Evolutionary conservation across 176 grass and related monocot genomes (phyloP), one percentile per base, ranked within the genome.

Genomic region (Aegilops sharonensis): DNA sequence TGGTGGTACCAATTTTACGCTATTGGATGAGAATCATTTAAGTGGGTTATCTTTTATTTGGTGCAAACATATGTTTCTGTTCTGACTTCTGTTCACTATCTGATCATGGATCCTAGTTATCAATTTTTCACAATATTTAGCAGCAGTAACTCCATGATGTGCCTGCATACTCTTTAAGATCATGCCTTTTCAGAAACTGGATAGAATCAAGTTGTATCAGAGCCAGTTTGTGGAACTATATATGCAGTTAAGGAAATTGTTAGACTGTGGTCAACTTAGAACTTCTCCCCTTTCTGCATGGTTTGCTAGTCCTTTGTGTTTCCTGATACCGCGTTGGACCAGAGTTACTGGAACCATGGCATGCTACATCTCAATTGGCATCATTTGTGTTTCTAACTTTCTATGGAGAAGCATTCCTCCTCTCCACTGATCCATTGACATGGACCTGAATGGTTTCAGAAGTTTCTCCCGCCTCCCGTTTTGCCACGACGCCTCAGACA

Each of bases 401-500:
- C 50, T 4, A 59, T 87, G 76, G 12, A 39, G 35, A 35, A 80
- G 15, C 77, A 62, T 77, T 91, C 77, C 62, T 64, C 18, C 81
- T 68, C 15, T 54, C 50, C 85, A 85, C 62, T 56, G 77, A 85
- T 71, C 71, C 11, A 27, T 88, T 64, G 89, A 91, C 85, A 85
- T 85, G 71, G 70, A 85, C 75, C 29, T 71, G 81, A 34, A 81
- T 80, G 81, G 27, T 59, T 68, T 84, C 24, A 68, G 76, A 68
- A 62, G 68, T 72, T 84, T 31, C 75, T 31, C n/a, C 47, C 9
- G 62, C 56, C 75, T 47, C 27, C 10, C n/a, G 34, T 68, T 68
- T 80, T 81, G 68, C 40, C 86, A 81, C 71, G 90, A 85, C 89
- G 71, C 81, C 67, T 78, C 11, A 56, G 64, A 81, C 81, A 88